Conservation (phyloP, 495 filamentous ascomycete genomes). For the Jackrogersella minutella region DNA sequence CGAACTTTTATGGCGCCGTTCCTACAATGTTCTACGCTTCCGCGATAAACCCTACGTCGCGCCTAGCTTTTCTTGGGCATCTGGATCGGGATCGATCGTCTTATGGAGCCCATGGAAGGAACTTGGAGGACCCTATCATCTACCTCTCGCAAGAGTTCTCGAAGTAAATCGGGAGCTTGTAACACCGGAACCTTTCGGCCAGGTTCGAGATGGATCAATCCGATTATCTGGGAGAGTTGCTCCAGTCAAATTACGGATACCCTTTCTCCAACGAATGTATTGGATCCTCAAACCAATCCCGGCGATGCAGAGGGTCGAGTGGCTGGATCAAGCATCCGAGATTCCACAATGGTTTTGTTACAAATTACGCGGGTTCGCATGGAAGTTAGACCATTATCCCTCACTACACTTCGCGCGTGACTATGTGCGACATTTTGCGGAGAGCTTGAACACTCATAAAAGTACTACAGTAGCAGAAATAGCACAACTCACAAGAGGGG, state of each 20-base stretch:
- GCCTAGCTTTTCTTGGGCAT: not conserved
- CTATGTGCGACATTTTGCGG: not conserved
- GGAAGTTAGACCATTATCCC: not conserved
- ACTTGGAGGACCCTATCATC: not conserved
- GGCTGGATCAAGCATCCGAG: not conserved
- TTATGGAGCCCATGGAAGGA: not conserved
- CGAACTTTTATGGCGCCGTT: not conserved
- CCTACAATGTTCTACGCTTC: not conserved
- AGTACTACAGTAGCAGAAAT: not conserved
- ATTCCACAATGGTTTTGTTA: not conserved
- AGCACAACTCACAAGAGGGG: not conserved
- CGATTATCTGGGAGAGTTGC: not conserved
- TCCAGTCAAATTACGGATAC: not conserved
- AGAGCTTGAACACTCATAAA: not conserved
- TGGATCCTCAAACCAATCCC: not conserved
- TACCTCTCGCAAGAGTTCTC: not conserved
- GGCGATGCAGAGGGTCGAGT: not conserved
- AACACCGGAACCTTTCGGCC: not conserved
- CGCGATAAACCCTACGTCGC: constrained; percentile 1
- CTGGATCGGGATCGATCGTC: not conserved
- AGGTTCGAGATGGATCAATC: not conserved
- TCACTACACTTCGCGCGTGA: not conserved
- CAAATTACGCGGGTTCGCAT: not conserved
- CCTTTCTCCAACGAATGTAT: not conserved
- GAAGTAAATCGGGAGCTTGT: not conserved